Evolutionary conservation across 2,329 filamentous ascomycete species (phyloP), one percentile per base, ranked within the genome.

Genomic region (Neofusicoccum cordaticola): DNA sequence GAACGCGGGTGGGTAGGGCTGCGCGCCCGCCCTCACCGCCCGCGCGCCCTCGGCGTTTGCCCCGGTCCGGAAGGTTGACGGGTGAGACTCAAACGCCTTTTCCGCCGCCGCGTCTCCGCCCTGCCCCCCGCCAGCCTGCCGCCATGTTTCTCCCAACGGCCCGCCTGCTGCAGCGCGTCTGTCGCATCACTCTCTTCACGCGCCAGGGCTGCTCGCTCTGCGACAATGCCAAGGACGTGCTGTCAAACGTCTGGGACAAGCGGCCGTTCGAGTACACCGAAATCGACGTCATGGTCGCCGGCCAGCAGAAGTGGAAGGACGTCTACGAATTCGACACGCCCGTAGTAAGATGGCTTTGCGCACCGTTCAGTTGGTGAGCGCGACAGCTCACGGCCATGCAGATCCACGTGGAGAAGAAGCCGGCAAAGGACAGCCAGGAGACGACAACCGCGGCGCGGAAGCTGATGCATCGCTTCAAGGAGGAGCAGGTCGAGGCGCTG

Each of bases 321-420:
- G 72, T 92, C 1, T 94, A 94, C 73, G 90, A 93, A 65, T 91
- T 93, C 74, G 91, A 94, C 69, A 90, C 91, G 7, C 91, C 91
- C 0, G 91, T 93, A 72, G 90, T 93, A 80, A 71, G 79, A 66
- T 17, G 31, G 42, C 27, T n/a, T 37, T 15, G 35, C 7, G 11
- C 22, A 31, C 13, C 39, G 47, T n/a, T 17, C 6, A 42, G 35
- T 51, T 31, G 31, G 17, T 39, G 27, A 2, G 27, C 11, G 39
- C 8, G 11, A 47, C 19, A 15, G 61, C 61, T 56, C 61, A 63
- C 17, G 35, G 31, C 52, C 37, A 31, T 37, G 6, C 66, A 85
- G 84, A 79, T 89, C 35, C 86, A 89, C 71, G 78, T 93, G 66
- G 88, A 87, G 78, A 88, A 85, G 51, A 48, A 65, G 64, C 68